Conservation (phyloP, 1,284 basidiomycete species). For the Irpex rosettiformis region DNA sequence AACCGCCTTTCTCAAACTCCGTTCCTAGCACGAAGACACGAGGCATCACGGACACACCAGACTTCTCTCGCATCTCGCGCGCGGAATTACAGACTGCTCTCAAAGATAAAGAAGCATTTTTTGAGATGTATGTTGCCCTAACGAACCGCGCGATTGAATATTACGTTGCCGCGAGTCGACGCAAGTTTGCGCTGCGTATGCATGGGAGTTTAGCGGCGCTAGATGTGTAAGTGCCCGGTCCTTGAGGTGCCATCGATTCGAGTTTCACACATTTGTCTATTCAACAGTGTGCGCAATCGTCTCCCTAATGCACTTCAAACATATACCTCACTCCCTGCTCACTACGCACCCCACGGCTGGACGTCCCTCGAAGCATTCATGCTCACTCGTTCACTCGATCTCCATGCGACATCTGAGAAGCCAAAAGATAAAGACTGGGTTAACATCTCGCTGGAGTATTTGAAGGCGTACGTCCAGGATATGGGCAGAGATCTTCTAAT, state of each 20-base stretch:
- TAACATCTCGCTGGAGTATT: slow-evolving; percentile 62
- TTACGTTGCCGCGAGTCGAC: slow-evolving; percentile 76
- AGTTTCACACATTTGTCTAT: neutral
- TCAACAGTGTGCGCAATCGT: slow-evolving; percentile 60
- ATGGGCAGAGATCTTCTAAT: slow-evolving; percentile 49
- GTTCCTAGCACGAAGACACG: slow-evolving; percentile 16
- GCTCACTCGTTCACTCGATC: slow-evolving; percentile 66
- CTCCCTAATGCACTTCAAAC: slow-evolving; percentile 60
- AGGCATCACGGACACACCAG: slow-evolving; percentile 14
- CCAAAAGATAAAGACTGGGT: slow-evolving; percentile 72
- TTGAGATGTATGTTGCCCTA: slow-evolving; percentile 67
- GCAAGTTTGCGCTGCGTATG: slow-evolving; percentile 81
- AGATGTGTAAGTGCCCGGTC: slow-evolving; percentile 81
- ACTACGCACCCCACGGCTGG: slow-evolving; percentile 81
- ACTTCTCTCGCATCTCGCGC: slow-evolving; percentile 47
- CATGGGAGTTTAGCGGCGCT: slow-evolving; percentile 84
- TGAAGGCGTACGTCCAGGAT: slow-evolving; percentile 62
- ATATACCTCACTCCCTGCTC: slow-evolving; percentile 75
- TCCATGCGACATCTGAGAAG: slow-evolving; percentile 51
- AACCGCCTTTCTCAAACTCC: slow-evolving; percentile 66
- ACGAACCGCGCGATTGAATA: slow-evolving; percentile 82
- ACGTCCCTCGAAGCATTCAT: slow-evolving; percentile 72
- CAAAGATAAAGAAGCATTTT: slow-evolving; percentile 57
- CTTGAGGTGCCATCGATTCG: too few relatives aligned
- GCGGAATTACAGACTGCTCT: slow-evolving; percentile 64